Evolutionary conservation across 192 early-diverging fungal species (phyloP), one percentile per base, ranked within the genome.

Genomic region (Radiomyces spectabilis): DNA sequence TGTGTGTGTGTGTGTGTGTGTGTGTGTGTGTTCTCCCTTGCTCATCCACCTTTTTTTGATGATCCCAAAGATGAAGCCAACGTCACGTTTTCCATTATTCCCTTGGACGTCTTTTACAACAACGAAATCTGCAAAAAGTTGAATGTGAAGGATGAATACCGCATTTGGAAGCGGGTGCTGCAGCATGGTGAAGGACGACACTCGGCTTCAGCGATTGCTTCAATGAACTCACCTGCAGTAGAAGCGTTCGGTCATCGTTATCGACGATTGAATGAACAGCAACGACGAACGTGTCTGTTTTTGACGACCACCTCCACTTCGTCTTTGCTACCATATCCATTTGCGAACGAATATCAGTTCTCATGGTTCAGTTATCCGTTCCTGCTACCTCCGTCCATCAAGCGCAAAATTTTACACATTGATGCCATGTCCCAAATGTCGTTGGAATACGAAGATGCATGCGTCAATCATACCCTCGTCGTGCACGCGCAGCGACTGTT

Each of bases 111-210:
- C 5, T 69, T 69, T 54, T 55, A 59, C 29, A 62, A 57, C 38
- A 53, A 58, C 1, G n/a, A 41, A 10, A 52, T 69, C 1, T 54
- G 43, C 16, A 38, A 48, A 7, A 62, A 63, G 22, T 59, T 88
- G 27, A 86, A 86, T 39, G 85, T 91, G 57, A 91, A 88, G 52
- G 83, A 86, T 4, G 86, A 91, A 56, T 91, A 87, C 62, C 65
- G 75, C 26, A 74, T 68, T 15, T 91, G 88, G 88, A 81, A 75
- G 34, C 59, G 78, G 6, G 67, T 79, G 5, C 49, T 76, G 27
- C 65, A 66, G 2, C 62, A 68, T 34, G 66, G 61, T 24, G 69
- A 70, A 44, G 58, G 53, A 7, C 34, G 58, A 39, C 50, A 53
- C 16, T 38, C 44, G 0, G 66, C 51, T 0, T 42, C 33, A 31